Percentiles rank a stretch among this genome's conserved stretches.
phyloP scores from a whole-genome alignment of 768 basidiomycete species.

The Xanthoconium purpureum region DNA sequence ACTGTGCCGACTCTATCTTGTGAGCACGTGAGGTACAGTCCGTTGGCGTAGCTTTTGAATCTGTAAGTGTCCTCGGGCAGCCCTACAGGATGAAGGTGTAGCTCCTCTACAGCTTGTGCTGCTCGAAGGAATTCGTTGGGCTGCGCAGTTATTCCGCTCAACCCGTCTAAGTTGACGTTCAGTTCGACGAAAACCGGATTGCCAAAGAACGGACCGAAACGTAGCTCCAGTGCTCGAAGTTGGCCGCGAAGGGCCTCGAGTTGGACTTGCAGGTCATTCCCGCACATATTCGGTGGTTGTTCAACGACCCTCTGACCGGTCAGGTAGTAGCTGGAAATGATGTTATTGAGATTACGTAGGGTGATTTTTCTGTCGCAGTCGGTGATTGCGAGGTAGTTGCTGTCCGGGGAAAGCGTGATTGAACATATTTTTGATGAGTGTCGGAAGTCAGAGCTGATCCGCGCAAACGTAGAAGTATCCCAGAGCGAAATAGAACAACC shows the following conservation, averaged over 20 bases:
- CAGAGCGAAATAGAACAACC: not conserved
- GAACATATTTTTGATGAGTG: not conserved
- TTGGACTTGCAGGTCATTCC: not conserved
- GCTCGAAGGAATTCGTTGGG: not conserved
- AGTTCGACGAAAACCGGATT: not conserved
- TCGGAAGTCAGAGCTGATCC: slow-evolving; percentile 1
- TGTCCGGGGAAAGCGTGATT: slow-evolving; percentile 8
- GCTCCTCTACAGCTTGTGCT: not conserved
- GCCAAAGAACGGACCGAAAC: not conserved
- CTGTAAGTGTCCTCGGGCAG: not conserved
- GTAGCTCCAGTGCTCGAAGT: not conserved
- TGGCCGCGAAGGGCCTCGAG: not conserved
- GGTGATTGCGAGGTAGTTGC: not conserved
- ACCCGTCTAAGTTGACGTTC: not conserved
- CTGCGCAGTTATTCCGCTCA: not conserved
- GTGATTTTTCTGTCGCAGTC: not conserved
- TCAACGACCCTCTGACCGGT: not conserved
- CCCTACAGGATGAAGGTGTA: not conserved
- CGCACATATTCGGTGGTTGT: not conserved
- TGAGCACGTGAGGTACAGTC: not conserved
- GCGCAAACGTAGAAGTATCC: slow-evolving; percentile 3
- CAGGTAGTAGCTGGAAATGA: slow-evolving; percentile 1
- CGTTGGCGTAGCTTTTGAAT: not conserved
- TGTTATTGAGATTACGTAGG: not conserved
- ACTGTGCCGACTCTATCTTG: not conserved